Evolutionary conservation across 768 basidiomycete genomes (phyloP), one percentile per base, ranked within the genome.

Genomic region (Mycena chlorophos): DNA sequence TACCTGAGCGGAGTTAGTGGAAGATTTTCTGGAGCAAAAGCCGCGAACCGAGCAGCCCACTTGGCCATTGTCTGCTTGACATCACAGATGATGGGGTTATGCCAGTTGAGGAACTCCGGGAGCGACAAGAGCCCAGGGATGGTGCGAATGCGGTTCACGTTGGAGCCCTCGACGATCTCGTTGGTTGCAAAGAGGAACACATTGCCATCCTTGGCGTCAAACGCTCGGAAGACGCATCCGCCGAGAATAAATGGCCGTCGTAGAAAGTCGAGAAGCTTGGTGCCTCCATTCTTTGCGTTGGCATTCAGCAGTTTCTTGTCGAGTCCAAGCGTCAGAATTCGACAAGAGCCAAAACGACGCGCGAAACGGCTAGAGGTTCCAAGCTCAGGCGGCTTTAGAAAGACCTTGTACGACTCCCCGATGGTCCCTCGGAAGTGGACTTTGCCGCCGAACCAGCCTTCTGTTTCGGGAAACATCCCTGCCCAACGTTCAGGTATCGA

Each of bases 271-370:
- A 71, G 49, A 0, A 85, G 67, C 16, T 60, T 54, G 1, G 71
- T 65, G 4, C 68, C 56, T 8, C 64, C 53, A 16, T n/a, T n/a
- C n/a, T n/a, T n/a, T n/a, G n/a, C n/a, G n/a, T n/a, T n/a, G n/a
- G n/a, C n/a, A n/a, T 63, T 68, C 10, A 79, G 55, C 1, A 69
- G 10, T 0, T 68, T 48, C 29, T 69, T 70, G 0, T 73, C 61
- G 4, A 87, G 58, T 43, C 76, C 78, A 53, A 88, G 65, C 2
- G 80, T 74, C 3, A 90, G 63, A 29, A 89, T 73, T 23, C 70
- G 69, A n/a, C 72, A 71, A n/a, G 86, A 88, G 0, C 88, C 88
- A 64, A 84, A 88, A 3, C 81, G 73, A 14, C 88, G 77, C 0
- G 78, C 66, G 60, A 88, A 78, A 16, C 83, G 78, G 52, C 74